These are phyloP conservation scores for Cardamine chenopodiifolia DNA, from an alignment of 345 rosid species.

Conservation along the genomic window DNA sequence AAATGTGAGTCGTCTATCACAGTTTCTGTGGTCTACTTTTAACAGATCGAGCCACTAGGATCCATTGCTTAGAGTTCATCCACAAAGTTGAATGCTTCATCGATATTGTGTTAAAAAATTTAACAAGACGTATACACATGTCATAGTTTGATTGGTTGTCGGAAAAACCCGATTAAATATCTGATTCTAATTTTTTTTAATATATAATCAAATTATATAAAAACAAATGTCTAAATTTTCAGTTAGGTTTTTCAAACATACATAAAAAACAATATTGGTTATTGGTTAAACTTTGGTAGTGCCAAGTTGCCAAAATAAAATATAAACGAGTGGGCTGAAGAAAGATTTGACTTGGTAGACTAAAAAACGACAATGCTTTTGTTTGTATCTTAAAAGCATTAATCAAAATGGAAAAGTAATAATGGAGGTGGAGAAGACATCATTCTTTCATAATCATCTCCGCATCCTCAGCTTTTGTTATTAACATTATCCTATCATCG, in stretches of 20 bases:
- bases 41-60: no score
- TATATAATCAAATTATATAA: neutral
- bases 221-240: neutral
- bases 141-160: neutral
- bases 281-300: neutral
- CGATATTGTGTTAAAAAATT: neutral
- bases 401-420: constrained; percentile 5
- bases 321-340: neutral
- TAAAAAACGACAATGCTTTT: constrained; percentile 11
- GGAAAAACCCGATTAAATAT: neutral
- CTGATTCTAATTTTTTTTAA: neutral
- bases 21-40: no score
- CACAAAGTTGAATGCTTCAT: neutral
- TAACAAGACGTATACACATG: neutral
- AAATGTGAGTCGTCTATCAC: no score
- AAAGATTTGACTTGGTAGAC: constrained; percentile 26
- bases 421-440: constrained; percentile 31
- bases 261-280: neutral
- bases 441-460: constrained; percentile 34
- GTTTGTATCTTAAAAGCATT: constrained; percentile 18
- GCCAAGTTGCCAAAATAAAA: neutral
- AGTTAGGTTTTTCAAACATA: neutral
- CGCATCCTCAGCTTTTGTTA: constrained; percentile 4
- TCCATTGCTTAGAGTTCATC: neutral
- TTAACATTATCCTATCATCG: neutral